These are phyloP conservation scores for Monosporascus sp. DNA, from an alignment of 2,329 filamentous ascomycete species.

Conservation along the genomic window DNA sequence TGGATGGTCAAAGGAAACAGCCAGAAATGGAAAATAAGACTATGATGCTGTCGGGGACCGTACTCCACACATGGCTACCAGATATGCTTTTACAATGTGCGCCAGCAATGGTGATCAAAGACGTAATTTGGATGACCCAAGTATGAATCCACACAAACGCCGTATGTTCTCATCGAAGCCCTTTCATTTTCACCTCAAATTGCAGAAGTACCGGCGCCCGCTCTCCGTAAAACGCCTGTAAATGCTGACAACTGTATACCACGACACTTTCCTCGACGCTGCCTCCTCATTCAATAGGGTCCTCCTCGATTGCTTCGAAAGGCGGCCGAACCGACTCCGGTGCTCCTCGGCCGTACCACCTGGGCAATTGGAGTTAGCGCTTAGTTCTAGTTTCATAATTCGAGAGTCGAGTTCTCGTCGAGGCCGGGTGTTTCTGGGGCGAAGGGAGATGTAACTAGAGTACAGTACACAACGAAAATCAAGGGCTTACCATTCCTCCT, in stretches of 20 bases:
- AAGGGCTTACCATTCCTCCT: conserved; percentile 51
- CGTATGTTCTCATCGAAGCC: not conserved
- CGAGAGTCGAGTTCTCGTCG: not conserved
- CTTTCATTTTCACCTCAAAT: not conserved
- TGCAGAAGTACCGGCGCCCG: not conserved
- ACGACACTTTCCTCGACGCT: conserved; percentile 7
- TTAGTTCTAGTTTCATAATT: not conserved
- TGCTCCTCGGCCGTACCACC: conserved; percentile 47
- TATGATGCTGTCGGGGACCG: not conserved
- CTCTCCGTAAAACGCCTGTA: conserved; percentile 21
- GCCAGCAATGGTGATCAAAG: not conserved
- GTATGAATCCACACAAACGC: not conserved
- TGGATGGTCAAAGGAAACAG: not conserved
- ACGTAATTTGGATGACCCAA: not conserved
- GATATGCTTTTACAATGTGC: not conserved
- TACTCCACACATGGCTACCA: not conserved
- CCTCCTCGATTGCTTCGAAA: conserved; percentile 46
- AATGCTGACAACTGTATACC: conserved; percentile 19
- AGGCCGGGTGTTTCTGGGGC: too few species aligned
- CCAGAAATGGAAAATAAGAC: not conserved
- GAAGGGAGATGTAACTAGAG: too few species aligned
- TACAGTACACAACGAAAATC: not conserved
- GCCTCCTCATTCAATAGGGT: conserved; percentile 32
- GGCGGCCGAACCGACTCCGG: conserved; percentile 51
- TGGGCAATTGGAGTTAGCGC: not conserved